These are phyloP conservation scores for Chrysosporium queenslandicum DNA, from an alignment of 2,329 filamentous ascomycete genomes.

Conservation along the genomic window DNA sequence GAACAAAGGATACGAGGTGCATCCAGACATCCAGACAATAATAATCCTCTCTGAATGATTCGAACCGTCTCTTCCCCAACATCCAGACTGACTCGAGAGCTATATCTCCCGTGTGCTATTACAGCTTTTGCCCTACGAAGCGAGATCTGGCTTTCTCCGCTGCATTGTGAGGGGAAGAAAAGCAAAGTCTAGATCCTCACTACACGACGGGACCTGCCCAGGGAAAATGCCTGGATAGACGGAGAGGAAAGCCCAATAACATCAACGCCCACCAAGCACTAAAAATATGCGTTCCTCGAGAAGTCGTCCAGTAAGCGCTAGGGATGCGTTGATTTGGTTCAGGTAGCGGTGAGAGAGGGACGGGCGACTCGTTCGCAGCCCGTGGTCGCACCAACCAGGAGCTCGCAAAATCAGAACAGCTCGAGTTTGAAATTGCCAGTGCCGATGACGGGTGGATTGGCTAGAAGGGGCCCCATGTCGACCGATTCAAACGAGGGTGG, in stretches of 20 bases:
- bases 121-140: neutral
- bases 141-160: neutral
- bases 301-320: neutral
- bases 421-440: neutral
- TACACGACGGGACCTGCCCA: neutral
- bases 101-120: neutral
- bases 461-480: neutral
- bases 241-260: neutral
- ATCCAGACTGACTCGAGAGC: neutral
- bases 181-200: neutral
- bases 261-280: neutral
- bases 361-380: neutral
- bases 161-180: neutral
- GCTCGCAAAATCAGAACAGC: neutral
- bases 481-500: neutral
- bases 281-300: constrained; percentile 1
- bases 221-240: neutral
- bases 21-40: no score
- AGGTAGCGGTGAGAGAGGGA: constrained; percentile 2
- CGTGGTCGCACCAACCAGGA: neutral
- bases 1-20: neutral
- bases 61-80: neutral
- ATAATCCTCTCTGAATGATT: no score
- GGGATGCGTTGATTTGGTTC: no score
- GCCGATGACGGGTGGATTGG: neutral